A percentile compares a stretch with the other conserved stretches of the same genome.
Conservation (phyloP, 352 stramenopile species). For the Phytophthora ohioensis region DNA sequence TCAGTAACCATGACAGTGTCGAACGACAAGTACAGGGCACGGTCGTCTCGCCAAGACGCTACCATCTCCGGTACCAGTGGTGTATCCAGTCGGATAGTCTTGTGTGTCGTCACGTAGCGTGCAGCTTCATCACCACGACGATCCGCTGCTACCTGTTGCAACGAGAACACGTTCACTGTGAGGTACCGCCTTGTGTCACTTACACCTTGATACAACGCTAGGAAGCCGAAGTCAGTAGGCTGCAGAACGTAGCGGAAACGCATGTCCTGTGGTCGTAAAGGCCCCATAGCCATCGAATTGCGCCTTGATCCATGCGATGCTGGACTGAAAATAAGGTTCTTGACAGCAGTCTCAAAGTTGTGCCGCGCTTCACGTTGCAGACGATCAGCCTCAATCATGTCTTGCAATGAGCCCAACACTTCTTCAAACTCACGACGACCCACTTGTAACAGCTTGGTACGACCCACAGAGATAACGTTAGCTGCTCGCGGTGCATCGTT, state of each 20-base stretch:
- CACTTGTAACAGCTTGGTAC: conserved; percentile 91
- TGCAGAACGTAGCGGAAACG: conserved; percentile 79
- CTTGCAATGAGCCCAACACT: conserved; percentile 94
- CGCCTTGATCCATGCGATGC: conserved; percentile 41
- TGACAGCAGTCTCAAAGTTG: conserved; percentile 86
- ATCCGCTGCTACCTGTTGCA: conserved; percentile 74
- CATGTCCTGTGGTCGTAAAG: conserved; percentile 66
- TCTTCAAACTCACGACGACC: conserved; percentile 96
- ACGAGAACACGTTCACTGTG: conserved; percentile 83
- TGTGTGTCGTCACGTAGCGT: conserved; percentile 73
- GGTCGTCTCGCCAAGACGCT: conserved; percentile 80
- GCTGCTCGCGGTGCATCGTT: conserved; percentile 93
- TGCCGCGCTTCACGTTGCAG: conserved; percentile 82
- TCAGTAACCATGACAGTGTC: conserved; percentile 77
- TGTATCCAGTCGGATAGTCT: conserved; percentile 75
- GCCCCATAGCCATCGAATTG: conserved; percentile 56
- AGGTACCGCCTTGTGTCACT: conserved; percentile 70
- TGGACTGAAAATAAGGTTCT: conserved; percentile 82
- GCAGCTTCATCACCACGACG: conserved; percentile 77
- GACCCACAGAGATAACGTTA: conserved; percentile 92
- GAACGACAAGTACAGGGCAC: conserved; percentile 85
- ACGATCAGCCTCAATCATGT: conserved; percentile 90
- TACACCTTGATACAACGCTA: conserved; percentile 77
- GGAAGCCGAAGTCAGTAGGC: conserved; percentile 77
- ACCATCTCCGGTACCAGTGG: conserved; percentile 79